phyloP scores from a whole-genome alignment of 257 asterid genomes.

The Nicotiana paniculata region DNA sequence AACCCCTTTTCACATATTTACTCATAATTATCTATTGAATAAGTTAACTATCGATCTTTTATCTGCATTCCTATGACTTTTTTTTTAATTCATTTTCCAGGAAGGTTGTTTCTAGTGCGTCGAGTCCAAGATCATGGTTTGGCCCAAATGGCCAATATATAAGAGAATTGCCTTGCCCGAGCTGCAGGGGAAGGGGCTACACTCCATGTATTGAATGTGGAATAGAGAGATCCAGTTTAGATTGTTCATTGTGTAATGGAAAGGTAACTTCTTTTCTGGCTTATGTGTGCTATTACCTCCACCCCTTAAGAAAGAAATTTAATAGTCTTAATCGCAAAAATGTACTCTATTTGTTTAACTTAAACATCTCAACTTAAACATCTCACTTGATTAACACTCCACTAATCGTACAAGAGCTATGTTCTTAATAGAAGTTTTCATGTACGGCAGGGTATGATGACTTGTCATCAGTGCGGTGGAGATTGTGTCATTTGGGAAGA shows the following conservation, averaged over 20 bases:
- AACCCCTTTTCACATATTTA: not conserved
- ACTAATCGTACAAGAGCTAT: not conserved
- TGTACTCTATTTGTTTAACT: no score
- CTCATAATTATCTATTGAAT: not conserved
- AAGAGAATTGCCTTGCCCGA: conserved; percentile 90
- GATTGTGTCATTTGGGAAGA: conserved; percentile 99
- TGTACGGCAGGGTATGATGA: conserved; percentile 50
- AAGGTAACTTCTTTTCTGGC: conserved; percentile 37
- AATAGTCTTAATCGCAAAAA: no score
- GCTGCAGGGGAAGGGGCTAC: conserved; percentile 95
- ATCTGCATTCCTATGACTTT: not conserved
- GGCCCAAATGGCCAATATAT: conserved; percentile 95
- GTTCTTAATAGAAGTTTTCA: not conserved
- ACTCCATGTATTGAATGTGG: conserved; percentile 84
- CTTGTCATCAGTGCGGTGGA: conserved; percentile 77
- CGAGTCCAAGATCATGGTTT: conserved; percentile 83
- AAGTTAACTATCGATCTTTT: not conserved
- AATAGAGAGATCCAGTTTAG: conserved; percentile 81
- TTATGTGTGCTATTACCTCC: no score
- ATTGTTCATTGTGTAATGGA: conserved; percentile 71
- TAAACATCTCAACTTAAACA: no score
- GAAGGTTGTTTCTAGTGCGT: conserved; percentile 49
- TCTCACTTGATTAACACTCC: no score
- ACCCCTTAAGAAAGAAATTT: no score
- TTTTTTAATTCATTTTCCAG: conserved; percentile 20